These are phyloP conservation scores for Coemansia sp. DNA, from an alignment of 192 early-diverging fungal genomes.

Conservation along the genomic window DNA sequence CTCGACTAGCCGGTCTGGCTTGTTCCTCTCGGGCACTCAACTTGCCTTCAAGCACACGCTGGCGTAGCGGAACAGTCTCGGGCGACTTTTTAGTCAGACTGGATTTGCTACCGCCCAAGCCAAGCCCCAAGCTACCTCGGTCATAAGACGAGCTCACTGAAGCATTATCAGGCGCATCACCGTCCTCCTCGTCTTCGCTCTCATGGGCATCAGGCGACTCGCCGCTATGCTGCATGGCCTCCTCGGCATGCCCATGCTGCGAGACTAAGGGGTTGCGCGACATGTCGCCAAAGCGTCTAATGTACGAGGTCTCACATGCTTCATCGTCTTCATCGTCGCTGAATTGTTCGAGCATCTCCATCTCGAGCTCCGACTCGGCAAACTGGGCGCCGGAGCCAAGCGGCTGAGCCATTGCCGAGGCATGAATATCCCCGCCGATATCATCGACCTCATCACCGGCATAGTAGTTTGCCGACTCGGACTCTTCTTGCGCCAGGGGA, in stretches of 20 bases:
- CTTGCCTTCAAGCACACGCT: conserved; percentile 32
- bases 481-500: conserved; percentile 13
- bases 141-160: conserved; percentile 45
- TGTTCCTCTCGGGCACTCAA: conserved; percentile 5
- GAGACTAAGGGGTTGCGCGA: not conserved
- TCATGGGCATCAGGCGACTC: conserved; percentile 5
- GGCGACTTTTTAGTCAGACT: conserved; percentile 18
- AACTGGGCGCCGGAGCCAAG: conserved; percentile 7
- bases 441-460: conserved; percentile 6
- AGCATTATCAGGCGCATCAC: conserved; percentile 25
- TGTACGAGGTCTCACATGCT: conserved; percentile 38
- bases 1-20: conserved; percentile 18
- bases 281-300: conserved; percentile 44
- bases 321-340: conserved; percentile 46
- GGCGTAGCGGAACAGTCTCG: conserved; percentile 27
- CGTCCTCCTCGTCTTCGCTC: not conserved
- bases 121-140: conserved; percentile 45
- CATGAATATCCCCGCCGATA: not conserved
- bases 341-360: conserved; percentile 28
- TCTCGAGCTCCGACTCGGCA: conserved; percentile 27
- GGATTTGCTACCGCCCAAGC: conserved; percentile 21
- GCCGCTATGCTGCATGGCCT: not conserved
- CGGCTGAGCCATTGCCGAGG: conserved; percentile 20
- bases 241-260: not conserved
- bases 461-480: conserved; percentile 13